A percentile compares a stretch with the other conserved stretches of the same genome.
Evolutionary conservation across 1,139 yeast species (phyloP).

Genomic region (Candida glucosophila): DNA sequence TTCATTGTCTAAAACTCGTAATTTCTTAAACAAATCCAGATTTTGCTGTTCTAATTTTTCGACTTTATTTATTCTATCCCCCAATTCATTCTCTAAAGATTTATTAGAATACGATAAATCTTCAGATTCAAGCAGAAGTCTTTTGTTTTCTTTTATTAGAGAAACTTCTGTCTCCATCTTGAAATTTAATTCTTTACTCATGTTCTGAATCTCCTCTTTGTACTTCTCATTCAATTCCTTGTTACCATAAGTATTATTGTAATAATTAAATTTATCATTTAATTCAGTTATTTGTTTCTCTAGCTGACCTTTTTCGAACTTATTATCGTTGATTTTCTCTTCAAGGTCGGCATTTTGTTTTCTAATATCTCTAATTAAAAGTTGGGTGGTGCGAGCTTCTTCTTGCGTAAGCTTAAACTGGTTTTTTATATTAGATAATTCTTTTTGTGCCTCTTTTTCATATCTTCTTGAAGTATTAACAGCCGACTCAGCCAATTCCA

Average conservation of each 20-base stretch:
- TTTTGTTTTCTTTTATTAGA: constrained; percentile 56
- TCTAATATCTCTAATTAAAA: constrained; percentile 48
- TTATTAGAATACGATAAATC: constrained; percentile 38
- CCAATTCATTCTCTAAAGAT: constrained; percentile 45
- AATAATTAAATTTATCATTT: constrained; percentile 47
- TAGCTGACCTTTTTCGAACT: constrained; percentile 45
- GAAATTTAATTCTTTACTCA: constrained; percentile 50
- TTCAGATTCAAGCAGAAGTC: constrained; percentile 54
- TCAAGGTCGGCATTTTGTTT: constrained; percentile 49
- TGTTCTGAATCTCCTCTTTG: constrained; percentile 48
- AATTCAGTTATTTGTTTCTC: constrained; percentile 33
- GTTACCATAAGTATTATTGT: constrained; percentile 40
- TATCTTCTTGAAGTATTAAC: constrained; percentile 55
- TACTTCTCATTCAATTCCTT: constrained; percentile 34
- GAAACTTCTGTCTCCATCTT: constrained; percentile 57
- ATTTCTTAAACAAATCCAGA: constrained; percentile 38
- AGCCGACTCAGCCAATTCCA: constrained; percentile 75
- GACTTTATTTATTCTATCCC: constrained; percentile 41
- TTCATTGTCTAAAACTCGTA: constrained; percentile 39
- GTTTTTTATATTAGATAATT: constrained; percentile 47
- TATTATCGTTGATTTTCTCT: constrained; percentile 49
- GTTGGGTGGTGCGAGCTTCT: constrained; percentile 54
- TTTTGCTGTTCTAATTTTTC: constrained; percentile 37
- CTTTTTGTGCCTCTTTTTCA: constrained; percentile 48
- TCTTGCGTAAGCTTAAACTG: constrained; percentile 46